Evolutionary conservation across 345 rosid genomes (phyloP), one percentile per base, ranked within the genome.

Genomic region (Alliaria petiolata): DNA sequence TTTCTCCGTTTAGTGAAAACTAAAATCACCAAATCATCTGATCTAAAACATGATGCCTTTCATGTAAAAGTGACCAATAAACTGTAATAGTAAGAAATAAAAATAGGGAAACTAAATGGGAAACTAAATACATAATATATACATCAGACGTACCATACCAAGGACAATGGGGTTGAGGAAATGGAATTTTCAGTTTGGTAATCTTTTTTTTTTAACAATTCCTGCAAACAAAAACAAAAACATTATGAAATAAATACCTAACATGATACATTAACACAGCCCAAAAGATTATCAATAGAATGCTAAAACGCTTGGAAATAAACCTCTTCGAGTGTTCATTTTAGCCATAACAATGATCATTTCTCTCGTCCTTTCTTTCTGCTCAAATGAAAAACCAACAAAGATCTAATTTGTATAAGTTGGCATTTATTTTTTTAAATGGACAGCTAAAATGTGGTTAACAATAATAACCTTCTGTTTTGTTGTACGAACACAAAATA

Each of bases 221-320:
- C 77, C 77, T 72, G 77, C 70, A 72, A 64, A 36, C 19, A 54
- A 42, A 26, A 53, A 2, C 13, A 43, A 31, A n/a, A 61, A n/a
- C n/a, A 52, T 34, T 15, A 43, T n/a, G n/a, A 43, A 11, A 17
- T 4, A n/a, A 46, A 46, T 7, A 46, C 15, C n/a, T 39, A 61
- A 39, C 40, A 50, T 60, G 53, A 4, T 15, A 46, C 46, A 30
- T 19, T 13, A 61, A 28, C 59, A 17, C 33, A 40, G 31, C 25
- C 3, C 40, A 25, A 8, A 49, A 19, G 10, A 42, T 22, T 4
- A 42, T 57, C 13, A 33, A 43, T 9, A 43, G 33, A 19, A 12
- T 50, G 43, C 3, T 33, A n/a, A 31, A 62, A 15, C 22, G 42
- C 54, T 52, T 4, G 33, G 17, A 12, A 22, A 42, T 25, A 22